Conservation (phyloP, 768 basidiomycete genomes). For the Mycena alexandri region DNA sequence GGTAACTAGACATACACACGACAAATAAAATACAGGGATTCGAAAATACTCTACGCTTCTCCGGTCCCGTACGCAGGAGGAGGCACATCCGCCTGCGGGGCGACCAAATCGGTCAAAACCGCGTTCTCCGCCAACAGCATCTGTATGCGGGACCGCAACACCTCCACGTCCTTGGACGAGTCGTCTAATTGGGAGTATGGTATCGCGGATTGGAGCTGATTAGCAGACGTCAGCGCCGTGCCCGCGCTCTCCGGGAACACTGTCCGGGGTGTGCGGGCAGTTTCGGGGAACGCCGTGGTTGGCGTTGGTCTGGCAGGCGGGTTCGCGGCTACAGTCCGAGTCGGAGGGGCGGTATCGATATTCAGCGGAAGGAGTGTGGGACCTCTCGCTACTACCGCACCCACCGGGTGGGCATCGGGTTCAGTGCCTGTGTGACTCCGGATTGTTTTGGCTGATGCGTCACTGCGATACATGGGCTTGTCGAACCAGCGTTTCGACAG, state of each 20-base stretch:
- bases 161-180: conserved; percentile 7
- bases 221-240: not conserved
- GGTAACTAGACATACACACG: not conserved
- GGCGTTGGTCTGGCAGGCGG: not conserved
- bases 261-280: too few species aligned
- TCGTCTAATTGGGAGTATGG: not conserved
- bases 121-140: conserved; percentile 27
- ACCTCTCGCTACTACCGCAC: not conserved
- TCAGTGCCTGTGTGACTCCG: too few species aligned
- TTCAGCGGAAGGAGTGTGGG: conserved; percentile 5
- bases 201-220: not conserved
- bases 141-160: conserved; percentile 17
- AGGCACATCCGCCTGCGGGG: conserved; percentile 3
- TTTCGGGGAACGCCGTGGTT: not conserved
- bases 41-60: too few species aligned
- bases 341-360: not conserved
- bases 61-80: conserved; percentile 21
- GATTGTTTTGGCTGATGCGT: too few species aligned
- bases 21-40: not conserved
- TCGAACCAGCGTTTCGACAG: conserved; percentile 6
- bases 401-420: too few species aligned
- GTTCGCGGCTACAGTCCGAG: too few species aligned
- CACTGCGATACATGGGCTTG: conserved; percentile 8
- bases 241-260: not conserved
- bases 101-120: conserved; percentile 13